Evolutionary conservation across 257 asterid genomes (phyloP), one percentile per base, ranked within the genome.

Genomic region (Jasminum sambac): DNA sequence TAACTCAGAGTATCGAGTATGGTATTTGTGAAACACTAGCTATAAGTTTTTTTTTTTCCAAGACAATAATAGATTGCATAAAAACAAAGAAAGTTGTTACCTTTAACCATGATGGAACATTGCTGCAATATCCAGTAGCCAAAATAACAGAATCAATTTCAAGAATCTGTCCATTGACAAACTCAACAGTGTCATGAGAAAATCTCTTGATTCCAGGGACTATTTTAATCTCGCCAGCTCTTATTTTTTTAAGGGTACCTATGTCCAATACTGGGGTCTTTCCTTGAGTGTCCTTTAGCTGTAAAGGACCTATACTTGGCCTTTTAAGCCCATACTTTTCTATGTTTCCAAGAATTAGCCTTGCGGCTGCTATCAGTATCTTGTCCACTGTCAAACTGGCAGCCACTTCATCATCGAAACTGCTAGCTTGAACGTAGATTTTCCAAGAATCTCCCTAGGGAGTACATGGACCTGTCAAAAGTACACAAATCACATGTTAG

Each of bases 91-190:
- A 14, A 13, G 24, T 65, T 70, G 77, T 80, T 37, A 94, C 97
- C 98, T 91, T 85, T 42, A 94, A 74, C 99, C 99, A 94, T 40
- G 91, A 82, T 6, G 96, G 96, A 21, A 94, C 96, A 85, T 91
- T 94, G 96, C 97, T 94, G 59, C 89, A 75, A 71, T 94, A 94
- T 19, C 99, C 99, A 40, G 99, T 94, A 1, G 99, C 97, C 72
- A 87, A 68, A 59, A 94, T 80, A 10, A 91, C 90, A 72, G 87
- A 82, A 74, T 94, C 96, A 68, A 86, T 62, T 6, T 82, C 85
- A 73, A 88, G 88, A 79, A 80, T 19, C 17, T 88, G 77, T 1
- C 93, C 95, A 74, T 86, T 77, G 19, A 76, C 76, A 25, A 94
- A 79, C 82, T 94, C 95, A 70, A 91, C 96, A 67, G 88, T 88